Conservation (phyloP, 202 grass and related monocot species). For the Eragrostis tef region DNA sequence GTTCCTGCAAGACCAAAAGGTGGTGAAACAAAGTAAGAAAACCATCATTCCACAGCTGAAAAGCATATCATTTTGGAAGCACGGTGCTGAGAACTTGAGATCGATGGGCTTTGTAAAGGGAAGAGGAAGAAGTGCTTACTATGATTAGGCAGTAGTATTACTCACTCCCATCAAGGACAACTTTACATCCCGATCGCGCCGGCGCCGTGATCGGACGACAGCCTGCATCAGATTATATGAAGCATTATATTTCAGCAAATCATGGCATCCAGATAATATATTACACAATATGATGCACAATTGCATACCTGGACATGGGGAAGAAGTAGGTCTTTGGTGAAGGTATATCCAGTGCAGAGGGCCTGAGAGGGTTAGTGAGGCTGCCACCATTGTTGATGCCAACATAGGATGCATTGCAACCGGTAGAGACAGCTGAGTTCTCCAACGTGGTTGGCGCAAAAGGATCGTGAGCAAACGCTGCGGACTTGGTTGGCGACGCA, state of each 20-base stretch:
- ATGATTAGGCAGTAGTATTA: slow-evolving; percentile 69
- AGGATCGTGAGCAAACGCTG: slow-evolving; percentile 40
- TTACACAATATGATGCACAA: neutral
- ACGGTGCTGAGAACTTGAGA: slow-evolving; percentile 40
- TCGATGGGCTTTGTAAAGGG: slow-evolving; percentile 29
- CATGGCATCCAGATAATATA: neutral
- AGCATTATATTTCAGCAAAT: slow-evolving; percentile 26
- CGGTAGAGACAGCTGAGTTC: neutral
- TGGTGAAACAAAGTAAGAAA: slow-evolving; percentile 32
- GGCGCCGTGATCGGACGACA: slow-evolving; percentile 83
- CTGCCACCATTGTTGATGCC: slow-evolving; percentile 45
- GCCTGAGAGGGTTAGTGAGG: slow-evolving; percentile 50
- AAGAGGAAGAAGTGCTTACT: slow-evolving; percentile 66
- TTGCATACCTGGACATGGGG: slow-evolving; percentile 70
- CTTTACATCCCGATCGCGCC: slow-evolving; percentile 93
- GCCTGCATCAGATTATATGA: slow-evolving; percentile 60
- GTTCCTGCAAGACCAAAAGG: slow-evolving; percentile 59
- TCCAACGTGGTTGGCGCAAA: slow-evolving; percentile 50
- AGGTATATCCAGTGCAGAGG: slow-evolving; percentile 74
- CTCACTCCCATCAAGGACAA: slow-evolving; percentile 47
- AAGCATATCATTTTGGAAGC: slow-evolving; percentile 44
- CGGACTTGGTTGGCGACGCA: slow-evolving; percentile 67
- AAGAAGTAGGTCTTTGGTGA: slow-evolving; percentile 80
- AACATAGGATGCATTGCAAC: slow-evolving; percentile 11
- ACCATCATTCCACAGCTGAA: slow-evolving; percentile 49